Evolutionary conservation across 2,329 filamentous ascomycete genomes (phyloP).

Genomic region (Xylaria sp.): DNA sequence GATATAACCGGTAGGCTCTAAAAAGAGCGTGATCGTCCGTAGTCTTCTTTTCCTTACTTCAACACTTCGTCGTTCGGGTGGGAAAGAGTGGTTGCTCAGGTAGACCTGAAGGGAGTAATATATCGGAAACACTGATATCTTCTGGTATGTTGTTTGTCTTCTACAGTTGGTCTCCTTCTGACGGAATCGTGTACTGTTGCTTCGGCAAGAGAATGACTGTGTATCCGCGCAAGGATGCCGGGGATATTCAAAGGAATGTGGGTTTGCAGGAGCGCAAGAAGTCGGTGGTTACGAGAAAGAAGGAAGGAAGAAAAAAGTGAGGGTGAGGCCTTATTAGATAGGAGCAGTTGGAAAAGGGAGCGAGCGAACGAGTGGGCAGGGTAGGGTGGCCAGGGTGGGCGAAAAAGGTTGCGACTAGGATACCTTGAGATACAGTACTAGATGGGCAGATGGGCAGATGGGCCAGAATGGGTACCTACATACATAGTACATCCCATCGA

Average conservation of each 20-base stretch:
- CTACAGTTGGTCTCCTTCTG: too few species aligned
- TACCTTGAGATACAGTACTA: too few species aligned
- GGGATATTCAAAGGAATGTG: conserved; percentile 22
- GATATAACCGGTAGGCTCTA: background rate
- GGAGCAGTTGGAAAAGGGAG: conserved; percentile 13
- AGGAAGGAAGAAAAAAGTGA: conserved; percentile 17
- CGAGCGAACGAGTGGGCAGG: conserved; percentile 1
- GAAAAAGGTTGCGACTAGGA: too few species aligned
- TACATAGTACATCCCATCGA: too few species aligned
- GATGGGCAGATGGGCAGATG: too few species aligned
- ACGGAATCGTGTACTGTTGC: conserved; percentile 2
- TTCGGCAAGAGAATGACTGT: conserved; percentile 22
- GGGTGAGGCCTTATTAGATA: conserved; percentile 12
- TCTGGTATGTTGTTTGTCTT: background rate
- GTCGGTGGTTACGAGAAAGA: conserved; percentile 16
- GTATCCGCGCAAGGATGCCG: conserved; percentile 16
- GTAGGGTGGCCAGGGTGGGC: conserved; percentile 1
- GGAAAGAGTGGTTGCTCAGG: too few species aligned
- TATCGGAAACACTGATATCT: too few species aligned
- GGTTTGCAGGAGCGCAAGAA: conserved; percentile 27
- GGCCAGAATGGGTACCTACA: too few species aligned
- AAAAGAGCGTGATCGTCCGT: too few species aligned
- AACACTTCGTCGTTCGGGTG: too few species aligned
- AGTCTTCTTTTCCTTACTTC: too few species aligned
- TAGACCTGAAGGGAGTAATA: too few species aligned